Conservation (phyloP, 2,329 filamentous ascomycete species). For the Tolypocladium inflatum region DNA sequence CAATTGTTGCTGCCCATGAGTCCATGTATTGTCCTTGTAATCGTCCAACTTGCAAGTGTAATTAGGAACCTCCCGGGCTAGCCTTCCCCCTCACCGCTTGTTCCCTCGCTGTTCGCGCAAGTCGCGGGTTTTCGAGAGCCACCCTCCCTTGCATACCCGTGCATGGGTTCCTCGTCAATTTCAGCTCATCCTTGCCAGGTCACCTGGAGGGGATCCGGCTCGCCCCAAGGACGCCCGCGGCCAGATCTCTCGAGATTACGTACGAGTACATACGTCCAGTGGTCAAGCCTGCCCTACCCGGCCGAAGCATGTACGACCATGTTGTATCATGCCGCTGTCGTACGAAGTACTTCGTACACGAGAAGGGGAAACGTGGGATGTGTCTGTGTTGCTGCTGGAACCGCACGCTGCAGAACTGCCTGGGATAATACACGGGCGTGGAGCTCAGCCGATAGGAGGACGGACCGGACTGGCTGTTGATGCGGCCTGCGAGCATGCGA, state of each 20-base stretch:
- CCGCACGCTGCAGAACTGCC: background rate
- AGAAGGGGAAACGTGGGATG: conserved; percentile 1
- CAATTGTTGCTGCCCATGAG: background rate
- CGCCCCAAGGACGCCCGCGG: background rate
- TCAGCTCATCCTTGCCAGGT: background rate
- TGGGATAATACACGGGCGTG: background rate
- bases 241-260: conserved; percentile 1
- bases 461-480: background rate
- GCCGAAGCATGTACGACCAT: background rate
- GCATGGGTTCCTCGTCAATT: conserved; percentile 3
- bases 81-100: conserved; percentile 8
- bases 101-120: conserved; percentile 3
- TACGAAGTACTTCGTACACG: background rate
- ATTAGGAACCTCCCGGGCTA: background rate
- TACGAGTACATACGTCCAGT: background rate
- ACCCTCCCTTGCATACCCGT: conserved; percentile 9
- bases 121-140: conserved; percentile 4
- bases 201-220: conserved; percentile 2
- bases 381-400: background rate
- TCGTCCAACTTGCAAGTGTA: background rate
- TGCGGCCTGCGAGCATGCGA: background rate
- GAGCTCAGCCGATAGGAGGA: conserved; percentile 6
- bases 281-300: background rate
- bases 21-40: background rate
- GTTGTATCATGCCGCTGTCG: background rate